Conservation (phyloP, 345 rosid genomes). For the Eucalyptus polyanthemos region DNA sequence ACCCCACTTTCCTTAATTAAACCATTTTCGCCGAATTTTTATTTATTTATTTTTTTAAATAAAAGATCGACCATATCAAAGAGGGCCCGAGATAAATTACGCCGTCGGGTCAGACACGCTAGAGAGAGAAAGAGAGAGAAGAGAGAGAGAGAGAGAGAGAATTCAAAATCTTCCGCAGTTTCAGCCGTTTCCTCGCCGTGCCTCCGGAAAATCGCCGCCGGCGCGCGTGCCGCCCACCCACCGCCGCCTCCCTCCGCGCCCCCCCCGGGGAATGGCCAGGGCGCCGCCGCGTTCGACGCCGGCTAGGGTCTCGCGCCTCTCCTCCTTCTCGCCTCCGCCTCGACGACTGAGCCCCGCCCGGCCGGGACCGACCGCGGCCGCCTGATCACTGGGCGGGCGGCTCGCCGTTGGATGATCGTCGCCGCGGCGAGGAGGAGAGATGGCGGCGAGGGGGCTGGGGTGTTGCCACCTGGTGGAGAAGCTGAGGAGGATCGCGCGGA, state of each 20-base stretch:
- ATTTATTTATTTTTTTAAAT: neutral
- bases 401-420: neutral
- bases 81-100: neutral
- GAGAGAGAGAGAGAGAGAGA: neutral
- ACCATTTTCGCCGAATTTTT: neutral
- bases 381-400: neutral
- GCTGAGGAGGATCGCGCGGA: conserved; percentile 49
- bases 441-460: conserved; percentile 23
- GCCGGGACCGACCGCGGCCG: neutral
- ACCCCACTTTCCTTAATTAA: neutral
- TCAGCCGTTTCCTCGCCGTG: neutral
- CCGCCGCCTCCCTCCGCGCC: neutral
- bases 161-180: neutral
- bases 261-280: conserved; percentile 3
- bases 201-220: neutral
- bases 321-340: neutral
- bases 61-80: neutral
- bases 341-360: neutral
- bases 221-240: neutral
- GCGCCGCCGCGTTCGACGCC: neutral
- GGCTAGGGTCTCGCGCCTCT: conserved; percentile 11
- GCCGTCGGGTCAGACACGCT: neutral
- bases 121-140: neutral
- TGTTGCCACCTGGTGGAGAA: conserved; percentile 43
- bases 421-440: neutral